phyloP scores from a whole-genome alignment of 1,139 yeast genomes.

The Scheffersomyces titani region DNA sequence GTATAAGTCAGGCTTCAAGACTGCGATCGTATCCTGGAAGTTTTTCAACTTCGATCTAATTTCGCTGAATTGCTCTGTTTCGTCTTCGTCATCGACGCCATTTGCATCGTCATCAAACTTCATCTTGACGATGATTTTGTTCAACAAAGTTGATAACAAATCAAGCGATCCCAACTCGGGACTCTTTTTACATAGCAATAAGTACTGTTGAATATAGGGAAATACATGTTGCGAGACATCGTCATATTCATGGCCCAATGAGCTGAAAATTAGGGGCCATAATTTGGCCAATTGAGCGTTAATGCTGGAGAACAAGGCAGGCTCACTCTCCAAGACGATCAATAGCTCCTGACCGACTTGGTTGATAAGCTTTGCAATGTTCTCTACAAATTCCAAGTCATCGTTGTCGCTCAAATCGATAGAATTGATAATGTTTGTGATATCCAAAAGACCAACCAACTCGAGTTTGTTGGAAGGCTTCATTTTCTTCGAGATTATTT shows the following conservation, averaged over 20 bases:
- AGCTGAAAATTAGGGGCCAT: constrained; percentile 73
- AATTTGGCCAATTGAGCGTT: constrained; percentile 39
- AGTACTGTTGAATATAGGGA: constrained; percentile 74
- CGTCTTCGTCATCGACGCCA: constrained; percentile 64
- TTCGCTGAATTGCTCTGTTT: constrained; percentile 76
- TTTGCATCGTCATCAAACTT: constrained; percentile 76
- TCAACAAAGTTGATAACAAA: constrained; percentile 62
- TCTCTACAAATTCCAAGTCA: constrained; percentile 74
- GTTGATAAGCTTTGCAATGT: constrained; percentile 72
- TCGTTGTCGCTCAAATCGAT: constrained; percentile 27
- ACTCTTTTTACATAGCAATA: constrained; percentile 68
- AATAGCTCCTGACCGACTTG: constrained; percentile 77
- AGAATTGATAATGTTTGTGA: constrained; percentile 55
- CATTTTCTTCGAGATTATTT: constrained; percentile 90
- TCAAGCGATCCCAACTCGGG: constrained; percentile 37
- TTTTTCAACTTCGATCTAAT: constrained; percentile 69
- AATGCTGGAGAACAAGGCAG: constrained; percentile 46
- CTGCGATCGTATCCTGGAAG: constrained; percentile 84
- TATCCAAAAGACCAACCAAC: constrained; percentile 65
- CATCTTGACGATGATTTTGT: constrained; percentile 74
- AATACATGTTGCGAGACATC: constrained; percentile 84
- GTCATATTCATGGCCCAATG: constrained; percentile 80
- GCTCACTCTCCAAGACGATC: constrained; percentile 56
- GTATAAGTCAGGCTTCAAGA: constrained; percentile 71
- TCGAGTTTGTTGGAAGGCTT: constrained; percentile 82